phyloP scores from a whole-genome alignment of 1,284 basidiomycete genomes.

The Rhodotorula sp. region DNA sequence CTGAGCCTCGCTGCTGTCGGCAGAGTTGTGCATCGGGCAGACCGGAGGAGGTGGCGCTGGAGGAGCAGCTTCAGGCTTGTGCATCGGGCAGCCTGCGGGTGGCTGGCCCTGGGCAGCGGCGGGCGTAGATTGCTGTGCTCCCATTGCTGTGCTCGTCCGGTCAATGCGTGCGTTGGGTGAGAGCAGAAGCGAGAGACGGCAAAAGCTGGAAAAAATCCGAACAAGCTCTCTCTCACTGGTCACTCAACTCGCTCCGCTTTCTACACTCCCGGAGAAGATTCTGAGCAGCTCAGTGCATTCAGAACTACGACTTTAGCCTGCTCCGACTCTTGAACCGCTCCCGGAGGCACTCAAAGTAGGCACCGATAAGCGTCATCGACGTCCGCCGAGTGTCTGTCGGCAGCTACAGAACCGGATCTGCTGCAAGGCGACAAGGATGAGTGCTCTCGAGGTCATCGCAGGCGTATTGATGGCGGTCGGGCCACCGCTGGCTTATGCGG shows the following conservation, averaged over 20 bases:
- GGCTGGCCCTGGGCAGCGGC: constrained; percentile 9
- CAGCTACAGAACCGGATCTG: background rate
- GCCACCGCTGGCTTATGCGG: constrained; percentile 53
- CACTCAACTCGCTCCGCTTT: background rate
- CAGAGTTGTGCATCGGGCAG: constrained; percentile 29
- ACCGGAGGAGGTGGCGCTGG: constrained; percentile 12
- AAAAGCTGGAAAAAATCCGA: background rate
- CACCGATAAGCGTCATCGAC: background rate
- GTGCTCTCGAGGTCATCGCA: constrained; percentile 11
- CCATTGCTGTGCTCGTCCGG: constrained; percentile 12
- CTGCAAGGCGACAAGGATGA: background rate
- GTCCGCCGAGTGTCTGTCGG: background rate
- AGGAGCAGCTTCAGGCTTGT: constrained; percentile 12
- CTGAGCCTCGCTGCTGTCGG: background rate
- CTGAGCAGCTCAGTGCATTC: too few species aligned
- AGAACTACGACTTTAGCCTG: background rate
- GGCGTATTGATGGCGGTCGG: constrained; percentile 44
- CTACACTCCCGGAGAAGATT: too few species aligned
- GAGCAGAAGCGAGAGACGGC: too few species aligned
- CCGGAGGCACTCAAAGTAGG: background rate
- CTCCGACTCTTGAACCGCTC: background rate
- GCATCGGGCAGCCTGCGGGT: constrained; percentile 40
- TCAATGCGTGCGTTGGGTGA: background rate
- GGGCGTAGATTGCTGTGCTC: constrained; percentile 25
- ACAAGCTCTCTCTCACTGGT: constrained; percentile 2